Conservation (phyloP, 352 stramenopile species). For the Thalassiosira livingstoniorum region DNA sequence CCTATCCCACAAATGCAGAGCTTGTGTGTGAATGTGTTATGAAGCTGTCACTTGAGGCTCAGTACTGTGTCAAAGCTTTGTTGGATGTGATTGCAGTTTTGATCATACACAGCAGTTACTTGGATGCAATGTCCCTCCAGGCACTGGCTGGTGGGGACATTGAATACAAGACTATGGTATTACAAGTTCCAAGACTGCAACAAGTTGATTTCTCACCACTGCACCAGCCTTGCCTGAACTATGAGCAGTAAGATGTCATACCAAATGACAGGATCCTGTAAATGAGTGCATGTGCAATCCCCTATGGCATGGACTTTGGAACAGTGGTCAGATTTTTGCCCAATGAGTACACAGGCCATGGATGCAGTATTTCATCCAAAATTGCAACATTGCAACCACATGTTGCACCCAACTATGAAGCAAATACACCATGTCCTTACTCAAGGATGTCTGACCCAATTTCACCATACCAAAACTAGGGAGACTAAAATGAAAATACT, state of each 20-base stretch:
- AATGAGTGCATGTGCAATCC: slow-evolving; percentile 3
- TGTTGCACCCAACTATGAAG: neutral
- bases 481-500: slow-evolving; percentile 17
- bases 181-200: neutral
- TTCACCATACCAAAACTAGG: neutral
- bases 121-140: too few species aligned
- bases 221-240: slow-evolving; percentile 1
- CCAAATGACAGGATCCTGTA: neutral
- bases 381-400: neutral
- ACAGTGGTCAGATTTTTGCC: slow-evolving; percentile 4
- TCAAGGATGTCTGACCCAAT: neutral
- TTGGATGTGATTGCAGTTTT: too few species aligned
- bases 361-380: neutral
- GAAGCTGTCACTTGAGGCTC: too few species aligned
- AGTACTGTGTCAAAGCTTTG: too few species aligned
- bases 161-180: too few species aligned
- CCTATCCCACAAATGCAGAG: too few species aligned
- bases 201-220: slow-evolving; percentile 21
- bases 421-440: slow-evolving; percentile 9
- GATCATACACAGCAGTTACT: too few species aligned
- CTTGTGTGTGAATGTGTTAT: too few species aligned
- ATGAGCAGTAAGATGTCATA: slow-evolving; percentile 15
- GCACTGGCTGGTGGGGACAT: too few species aligned
- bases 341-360: slow-evolving; percentile 11
- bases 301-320: slow-evolving; percentile 9